phyloP scores from a whole-genome alignment of 352 stramenopile genomes.

The Phytopythium ostracodes region DNA sequence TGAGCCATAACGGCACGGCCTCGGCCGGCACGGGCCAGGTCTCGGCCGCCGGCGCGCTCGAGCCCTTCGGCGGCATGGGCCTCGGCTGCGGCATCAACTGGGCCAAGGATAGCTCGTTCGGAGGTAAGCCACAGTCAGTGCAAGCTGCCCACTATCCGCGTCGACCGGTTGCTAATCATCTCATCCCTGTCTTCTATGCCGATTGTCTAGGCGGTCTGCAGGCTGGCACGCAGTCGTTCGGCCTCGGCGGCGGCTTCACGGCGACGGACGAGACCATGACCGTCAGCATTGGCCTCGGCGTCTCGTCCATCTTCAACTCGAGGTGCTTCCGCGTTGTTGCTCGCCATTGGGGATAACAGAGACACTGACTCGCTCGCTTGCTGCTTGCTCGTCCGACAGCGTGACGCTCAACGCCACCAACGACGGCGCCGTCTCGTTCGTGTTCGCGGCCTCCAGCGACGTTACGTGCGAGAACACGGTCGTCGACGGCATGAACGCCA shows the following conservation, averaged over 20 bases:
- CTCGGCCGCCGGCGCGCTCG: constrained; percentile 4
- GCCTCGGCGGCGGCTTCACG: constrained; percentile 8
- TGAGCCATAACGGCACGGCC: constrained; percentile 1
- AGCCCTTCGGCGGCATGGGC: constrained; percentile 8
- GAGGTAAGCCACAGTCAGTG: background rate
- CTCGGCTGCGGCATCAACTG: constrained; percentile 12
- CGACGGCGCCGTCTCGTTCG: constrained; percentile 1
- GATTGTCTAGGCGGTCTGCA: constrained; percentile 3
- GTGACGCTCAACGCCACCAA: constrained; percentile 1
- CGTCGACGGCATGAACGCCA: constrained; percentile 6
- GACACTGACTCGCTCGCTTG: background rate
- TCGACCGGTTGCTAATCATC: background rate
- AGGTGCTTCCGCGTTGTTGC: background rate
- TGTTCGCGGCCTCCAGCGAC: background rate
- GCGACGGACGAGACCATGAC: constrained; percentile 4
- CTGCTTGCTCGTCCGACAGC: background rate
- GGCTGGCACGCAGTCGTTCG: constrained; percentile 3
- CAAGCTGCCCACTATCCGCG: background rate
- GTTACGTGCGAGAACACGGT: constrained; percentile 7
- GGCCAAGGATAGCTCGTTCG: constrained; percentile 4
- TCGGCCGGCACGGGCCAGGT: constrained; percentile 3
- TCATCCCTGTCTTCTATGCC: background rate
- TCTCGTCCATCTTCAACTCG: constrained; percentile 6
- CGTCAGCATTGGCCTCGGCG: constrained; percentile 5
- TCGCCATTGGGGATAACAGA: background rate